Conservation (phyloP, 441 rosid genomes). For the Corymbia calophylla region DNA sequence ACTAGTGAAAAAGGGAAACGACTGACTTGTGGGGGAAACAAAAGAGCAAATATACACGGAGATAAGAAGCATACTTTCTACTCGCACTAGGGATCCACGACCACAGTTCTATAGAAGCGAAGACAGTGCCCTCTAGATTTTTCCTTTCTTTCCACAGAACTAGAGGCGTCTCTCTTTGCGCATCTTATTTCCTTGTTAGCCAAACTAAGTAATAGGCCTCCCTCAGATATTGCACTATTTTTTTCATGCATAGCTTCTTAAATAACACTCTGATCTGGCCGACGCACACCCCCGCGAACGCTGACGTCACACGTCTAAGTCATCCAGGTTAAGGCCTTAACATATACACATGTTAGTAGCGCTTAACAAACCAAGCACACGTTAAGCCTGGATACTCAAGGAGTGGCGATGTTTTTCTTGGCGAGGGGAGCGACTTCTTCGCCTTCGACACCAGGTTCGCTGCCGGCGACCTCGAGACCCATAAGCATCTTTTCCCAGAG, state of each 20-base stretch:
- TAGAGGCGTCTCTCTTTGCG: background rate
- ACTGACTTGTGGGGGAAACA: background rate
- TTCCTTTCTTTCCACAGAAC: background rate
- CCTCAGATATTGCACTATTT: background rate
- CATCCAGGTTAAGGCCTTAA: background rate
- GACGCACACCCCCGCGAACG: background rate
- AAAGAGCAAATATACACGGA: background rate
- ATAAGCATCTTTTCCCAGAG: constrained; percentile 68
- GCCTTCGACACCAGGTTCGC: constrained; percentile 44
- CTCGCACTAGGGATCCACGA: background rate
- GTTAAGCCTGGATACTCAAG: constrained; percentile 19
- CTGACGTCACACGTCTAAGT: background rate
- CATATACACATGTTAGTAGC: background rate
- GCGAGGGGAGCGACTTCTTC: constrained; percentile 67
- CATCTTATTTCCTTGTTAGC: background rate
- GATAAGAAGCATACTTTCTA: background rate
- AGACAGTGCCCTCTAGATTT: background rate
- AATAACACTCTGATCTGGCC: background rate
- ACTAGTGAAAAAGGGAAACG: background rate
- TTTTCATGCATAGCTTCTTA: background rate
- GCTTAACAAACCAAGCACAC: background rate
- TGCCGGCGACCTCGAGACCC: constrained; percentile 41
- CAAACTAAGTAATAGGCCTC: background rate
- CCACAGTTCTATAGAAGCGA: background rate
- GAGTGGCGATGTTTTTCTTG: constrained; percentile 71